phyloP scores from a whole-genome alignment of 768 basidiomycete species.

The Hortiboletus campestris region DNA sequence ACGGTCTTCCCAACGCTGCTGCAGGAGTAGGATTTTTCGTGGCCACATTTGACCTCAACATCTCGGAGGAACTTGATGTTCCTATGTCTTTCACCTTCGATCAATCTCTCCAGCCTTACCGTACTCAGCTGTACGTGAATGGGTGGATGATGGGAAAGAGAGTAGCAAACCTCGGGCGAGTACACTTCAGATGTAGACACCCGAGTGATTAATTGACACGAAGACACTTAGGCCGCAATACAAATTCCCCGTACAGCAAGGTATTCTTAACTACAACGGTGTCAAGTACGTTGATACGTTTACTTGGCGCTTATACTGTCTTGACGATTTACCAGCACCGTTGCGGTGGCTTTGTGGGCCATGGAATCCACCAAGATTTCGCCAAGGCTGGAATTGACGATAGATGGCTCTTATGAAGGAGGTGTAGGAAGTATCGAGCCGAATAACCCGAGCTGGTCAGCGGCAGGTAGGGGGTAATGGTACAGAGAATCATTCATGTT shows the following conservation, averaged over 20 bases:
- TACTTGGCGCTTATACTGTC: not conserved
- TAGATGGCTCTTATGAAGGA: slow-evolving; percentile 61
- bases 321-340: slow-evolving; percentile 38
- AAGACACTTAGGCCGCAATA: slow-evolving; percentile 56
- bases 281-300: slow-evolving; percentile 47
- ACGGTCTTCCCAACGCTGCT: slow-evolving; percentile 52
- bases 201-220: slow-evolving; percentile 1
- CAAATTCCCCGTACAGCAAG: slow-evolving; percentile 82
- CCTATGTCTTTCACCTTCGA: slow-evolving; percentile 73
- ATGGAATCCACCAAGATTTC: slow-evolving; percentile 49
- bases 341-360: slow-evolving; percentile 68
- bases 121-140: slow-evolving; percentile 74
- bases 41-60: slow-evolving; percentile 62
- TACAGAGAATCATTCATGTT: not conserved
- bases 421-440: slow-evolving; percentile 56
- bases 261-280: slow-evolving; percentile 72
- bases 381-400: slow-evolving; percentile 51
- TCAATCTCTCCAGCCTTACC: slow-evolving; percentile 61
- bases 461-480: slow-evolving; percentile 17
- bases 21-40: slow-evolving; percentile 84
- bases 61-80: slow-evolving; percentile 61
- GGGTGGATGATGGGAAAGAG: slow-evolving; percentile 90
- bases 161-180: slow-evolving; percentile 67
- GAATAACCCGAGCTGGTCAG: slow-evolving; percentile 62
- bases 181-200: not conserved